Evolutionary conservation across 805 yeast genomes (phyloP).

Genomic region (Vanderwaltozyma verrucispora): DNA sequence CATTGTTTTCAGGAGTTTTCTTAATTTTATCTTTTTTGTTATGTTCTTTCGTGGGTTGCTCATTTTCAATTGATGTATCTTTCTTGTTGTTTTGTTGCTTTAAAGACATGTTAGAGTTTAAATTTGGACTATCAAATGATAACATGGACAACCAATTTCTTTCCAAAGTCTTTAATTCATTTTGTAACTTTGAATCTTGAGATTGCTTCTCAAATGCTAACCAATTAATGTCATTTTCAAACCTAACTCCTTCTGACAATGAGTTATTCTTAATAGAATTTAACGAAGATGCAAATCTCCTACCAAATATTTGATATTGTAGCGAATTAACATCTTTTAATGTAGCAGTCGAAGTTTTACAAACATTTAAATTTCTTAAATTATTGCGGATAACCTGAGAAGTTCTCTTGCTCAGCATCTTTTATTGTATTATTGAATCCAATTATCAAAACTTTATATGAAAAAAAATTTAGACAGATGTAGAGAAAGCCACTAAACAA

Average conservation of each 20-base stretch:
- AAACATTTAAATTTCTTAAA: too few species aligned
- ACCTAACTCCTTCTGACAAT: too few species aligned
- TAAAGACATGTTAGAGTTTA: constrained; percentile 1
- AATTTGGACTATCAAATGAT: neutral
- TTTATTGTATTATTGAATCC: too few species aligned
- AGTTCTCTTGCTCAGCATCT: too few species aligned
- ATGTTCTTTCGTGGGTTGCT: neutral
- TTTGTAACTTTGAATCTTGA: constrained; percentile 3
- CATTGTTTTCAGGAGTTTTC: constrained; percentile 7
- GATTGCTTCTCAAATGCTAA: constrained; percentile 7
- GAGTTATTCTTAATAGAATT: neutral
- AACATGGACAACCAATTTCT: constrained; percentile 10
- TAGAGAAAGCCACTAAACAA: too few species aligned
- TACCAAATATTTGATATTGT: too few species aligned
- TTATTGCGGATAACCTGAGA: too few species aligned
- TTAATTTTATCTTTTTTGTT: constrained; percentile 4
- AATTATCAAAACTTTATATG: too few species aligned
- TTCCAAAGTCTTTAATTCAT: constrained; percentile 11
- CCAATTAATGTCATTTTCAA: constrained; percentile 1
- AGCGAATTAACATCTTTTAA: too few species aligned
- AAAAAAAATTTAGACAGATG: too few species aligned
- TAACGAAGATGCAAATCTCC: neutral
- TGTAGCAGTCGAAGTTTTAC: too few species aligned
- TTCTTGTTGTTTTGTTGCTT: neutral
- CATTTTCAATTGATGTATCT: constrained; percentile 1